Evolutionary conservation across 2,329 filamentous ascomycete species (phyloP).

Genomic region (Monilinia fructicola): DNA sequence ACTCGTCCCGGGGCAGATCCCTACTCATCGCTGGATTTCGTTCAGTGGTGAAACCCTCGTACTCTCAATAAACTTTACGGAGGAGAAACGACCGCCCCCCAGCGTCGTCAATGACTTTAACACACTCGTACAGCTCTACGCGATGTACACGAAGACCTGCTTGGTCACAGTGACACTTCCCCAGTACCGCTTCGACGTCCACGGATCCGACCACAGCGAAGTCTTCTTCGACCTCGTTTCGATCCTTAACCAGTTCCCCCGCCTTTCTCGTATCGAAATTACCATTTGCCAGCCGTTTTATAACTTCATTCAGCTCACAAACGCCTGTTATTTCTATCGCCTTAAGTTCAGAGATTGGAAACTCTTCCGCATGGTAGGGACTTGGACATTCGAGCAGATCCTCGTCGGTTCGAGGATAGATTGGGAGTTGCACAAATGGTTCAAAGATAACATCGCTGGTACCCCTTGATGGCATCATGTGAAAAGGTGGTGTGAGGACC

Average conservation of each 20-base stretch:
- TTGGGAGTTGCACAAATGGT: not conserved
- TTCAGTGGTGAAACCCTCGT: not conserved
- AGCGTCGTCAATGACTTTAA: not conserved
- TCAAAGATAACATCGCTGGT: not conserved
- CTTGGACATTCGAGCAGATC: not conserved
- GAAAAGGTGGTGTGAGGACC: not conserved
- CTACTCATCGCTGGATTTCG: not conserved
- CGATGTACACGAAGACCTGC: slow-evolving; percentile 6
- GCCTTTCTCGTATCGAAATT: not conserved
- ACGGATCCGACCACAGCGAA: not conserved
- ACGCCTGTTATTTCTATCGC: slow-evolving; percentile 3
- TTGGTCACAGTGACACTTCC: not conserved
- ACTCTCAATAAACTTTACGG: not conserved
- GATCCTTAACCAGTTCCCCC: not conserved
- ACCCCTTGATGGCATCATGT: too few relatives aligned
- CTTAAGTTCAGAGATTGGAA: not conserved
- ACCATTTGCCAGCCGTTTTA: not conserved
- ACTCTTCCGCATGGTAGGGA: not conserved
- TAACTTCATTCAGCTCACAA: not conserved
- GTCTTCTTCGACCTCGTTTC: not conserved
- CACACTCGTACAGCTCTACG: not conserved
- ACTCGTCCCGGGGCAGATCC: slow-evolving; percentile 3
- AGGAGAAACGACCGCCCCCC: not conserved
- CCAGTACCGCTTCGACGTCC: not conserved
- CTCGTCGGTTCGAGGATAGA: not conserved